phyloP scores from a whole-genome alignment of 805 yeast genomes.

The Kodamaea laetipori region DNA sequence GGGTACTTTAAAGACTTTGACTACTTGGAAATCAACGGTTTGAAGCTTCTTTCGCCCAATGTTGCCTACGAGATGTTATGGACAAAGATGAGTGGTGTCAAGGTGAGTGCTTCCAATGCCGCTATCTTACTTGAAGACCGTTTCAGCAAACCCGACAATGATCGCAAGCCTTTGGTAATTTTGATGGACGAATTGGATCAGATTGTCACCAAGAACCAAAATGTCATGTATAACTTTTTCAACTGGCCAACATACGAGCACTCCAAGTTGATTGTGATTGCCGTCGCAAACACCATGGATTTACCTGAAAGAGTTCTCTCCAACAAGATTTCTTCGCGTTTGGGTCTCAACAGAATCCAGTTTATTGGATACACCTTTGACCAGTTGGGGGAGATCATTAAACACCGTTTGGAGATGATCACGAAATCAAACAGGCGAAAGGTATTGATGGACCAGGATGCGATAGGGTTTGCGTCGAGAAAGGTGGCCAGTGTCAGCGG shows the following conservation, averaged over 20 bases:
- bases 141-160: slow-evolving; percentile 42
- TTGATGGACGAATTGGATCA: slow-evolving; percentile 94
- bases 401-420: slow-evolving; percentile 59
- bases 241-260: slow-evolving; percentile 91
- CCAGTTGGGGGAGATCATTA: slow-evolving; percentile 75
- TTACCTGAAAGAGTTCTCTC: slow-evolving; percentile 86
- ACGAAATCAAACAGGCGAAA: slow-evolving; percentile 40
- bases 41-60: slow-evolving; percentile 77
- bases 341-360: slow-evolving; percentile 84
- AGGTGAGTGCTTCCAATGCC: slow-evolving; percentile 64
- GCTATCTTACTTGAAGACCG: slow-evolving; percentile 68
- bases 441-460: slow-evolving; percentile 60
- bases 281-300: slow-evolving; percentile 97
- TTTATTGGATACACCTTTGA: slow-evolving; percentile 85
- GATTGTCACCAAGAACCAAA: slow-evolving; percentile 76
- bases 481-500: slow-evolving; percentile 97
- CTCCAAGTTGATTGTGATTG: slow-evolving; percentile 82
- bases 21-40: slow-evolving; percentile 86
- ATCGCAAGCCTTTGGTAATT: slow-evolving; percentile 63
- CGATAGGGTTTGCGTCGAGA: slow-evolving; percentile 88
- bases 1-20: slow-evolving; percentile 51
- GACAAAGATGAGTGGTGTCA: slow-evolving; percentile 65
- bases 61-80: slow-evolving; percentile 82
- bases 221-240: slow-evolving; percentile 91
- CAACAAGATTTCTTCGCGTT: slow-evolving; percentile 86